phyloP scores from a whole-genome alignment of 1,139 yeast genomes.

The Scheffersomyces quercinus region DNA sequence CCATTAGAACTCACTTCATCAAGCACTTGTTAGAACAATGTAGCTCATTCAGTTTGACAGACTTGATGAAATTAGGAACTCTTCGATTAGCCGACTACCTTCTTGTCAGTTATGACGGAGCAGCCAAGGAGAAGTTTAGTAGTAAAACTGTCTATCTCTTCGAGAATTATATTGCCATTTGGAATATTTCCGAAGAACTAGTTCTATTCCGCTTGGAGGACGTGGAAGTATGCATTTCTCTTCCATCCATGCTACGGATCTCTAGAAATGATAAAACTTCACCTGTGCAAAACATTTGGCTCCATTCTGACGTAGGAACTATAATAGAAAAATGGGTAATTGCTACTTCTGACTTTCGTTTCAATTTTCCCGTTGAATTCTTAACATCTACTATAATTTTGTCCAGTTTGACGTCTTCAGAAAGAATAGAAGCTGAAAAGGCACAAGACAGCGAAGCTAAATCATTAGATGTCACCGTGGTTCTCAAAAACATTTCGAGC shows the following conservation, averaged over 20 bases:
- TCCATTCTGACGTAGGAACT: conserved; percentile 24
- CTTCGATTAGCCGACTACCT: conserved; percentile 41
- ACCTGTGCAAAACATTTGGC: conserved; percentile 10
- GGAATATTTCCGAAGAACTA: conserved; percentile 6
- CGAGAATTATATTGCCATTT: conserved; percentile 31
- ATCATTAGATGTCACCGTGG: too few relatives aligned
- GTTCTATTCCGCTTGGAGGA: conserved; percentile 1
- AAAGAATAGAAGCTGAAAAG: too few relatives aligned
- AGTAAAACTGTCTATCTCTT: conserved; percentile 31
- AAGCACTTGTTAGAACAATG: conserved; percentile 27
- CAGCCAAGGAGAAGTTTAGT: conserved; percentile 5
- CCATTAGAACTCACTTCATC: conserved; percentile 30
- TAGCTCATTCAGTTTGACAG: conserved; percentile 23
- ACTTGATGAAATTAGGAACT: conserved; percentile 32
- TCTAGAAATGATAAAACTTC: not conserved
- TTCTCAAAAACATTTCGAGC: too few relatives aligned
- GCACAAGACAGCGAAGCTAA: too few relatives aligned
- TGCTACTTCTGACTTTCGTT: conserved; percentile 36
- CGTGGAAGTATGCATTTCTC: conserved; percentile 15
- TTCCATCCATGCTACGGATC: conserved; percentile 15
- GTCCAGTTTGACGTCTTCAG: conserved; percentile 3
- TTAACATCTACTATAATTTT: conserved; percentile 37
- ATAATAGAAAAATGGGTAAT: conserved; percentile 49
- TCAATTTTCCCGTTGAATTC: conserved; percentile 35
- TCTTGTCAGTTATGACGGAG: conserved; percentile 16